These are phyloP conservation scores for Arachnopeziza araneosa DNA, from an alignment of 2,329 filamentous ascomycete species.

Conservation along the genomic window DNA sequence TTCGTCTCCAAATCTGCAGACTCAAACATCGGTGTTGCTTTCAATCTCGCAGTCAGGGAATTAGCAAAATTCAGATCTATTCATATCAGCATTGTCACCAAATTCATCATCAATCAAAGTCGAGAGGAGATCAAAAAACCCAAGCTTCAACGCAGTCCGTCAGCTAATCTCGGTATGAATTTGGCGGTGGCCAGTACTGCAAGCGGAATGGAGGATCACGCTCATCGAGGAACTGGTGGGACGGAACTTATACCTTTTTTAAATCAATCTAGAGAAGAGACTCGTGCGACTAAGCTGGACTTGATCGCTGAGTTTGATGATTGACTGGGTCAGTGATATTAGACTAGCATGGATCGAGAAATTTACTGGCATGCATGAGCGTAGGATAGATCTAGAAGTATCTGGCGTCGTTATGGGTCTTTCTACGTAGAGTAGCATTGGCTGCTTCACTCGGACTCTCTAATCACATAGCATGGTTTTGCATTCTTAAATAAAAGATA, in stretches of 20 bases:
- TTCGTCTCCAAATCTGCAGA: conserved; percentile 48
- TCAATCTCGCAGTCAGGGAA: conserved; percentile 69
- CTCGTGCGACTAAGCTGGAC: conserved; percentile 38
- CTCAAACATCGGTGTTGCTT: conserved; percentile 52
- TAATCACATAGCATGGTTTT: background rate
- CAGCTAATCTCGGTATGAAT: conserved; percentile 11
- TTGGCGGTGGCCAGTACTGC: conserved; percentile 25
- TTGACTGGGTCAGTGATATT: background rate
- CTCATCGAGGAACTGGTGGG: conserved; percentile 76
- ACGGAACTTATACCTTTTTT: conserved; percentile 85
- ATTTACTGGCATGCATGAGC: background rate
- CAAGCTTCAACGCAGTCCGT: background rate
- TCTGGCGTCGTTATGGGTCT: background rate
- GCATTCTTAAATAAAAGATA: too few species aligned
- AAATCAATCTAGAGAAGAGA: conserved; percentile 85
- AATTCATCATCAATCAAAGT: conserved; percentile 80
- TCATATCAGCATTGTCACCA: conserved; percentile 83
- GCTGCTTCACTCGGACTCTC: background rate
- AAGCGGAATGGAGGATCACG: conserved; percentile 23
- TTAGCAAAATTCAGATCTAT: conserved; percentile 73
- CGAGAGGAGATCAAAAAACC: conserved; percentile 36
- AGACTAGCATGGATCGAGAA: background rate
- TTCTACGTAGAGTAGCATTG: too few species aligned
- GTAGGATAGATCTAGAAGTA: background rate
- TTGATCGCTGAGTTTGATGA: background rate